Evolutionary conservation across 192 early-diverging fungal species (phyloP).

Genomic region (Phycomyces blakesleeanus): DNA sequence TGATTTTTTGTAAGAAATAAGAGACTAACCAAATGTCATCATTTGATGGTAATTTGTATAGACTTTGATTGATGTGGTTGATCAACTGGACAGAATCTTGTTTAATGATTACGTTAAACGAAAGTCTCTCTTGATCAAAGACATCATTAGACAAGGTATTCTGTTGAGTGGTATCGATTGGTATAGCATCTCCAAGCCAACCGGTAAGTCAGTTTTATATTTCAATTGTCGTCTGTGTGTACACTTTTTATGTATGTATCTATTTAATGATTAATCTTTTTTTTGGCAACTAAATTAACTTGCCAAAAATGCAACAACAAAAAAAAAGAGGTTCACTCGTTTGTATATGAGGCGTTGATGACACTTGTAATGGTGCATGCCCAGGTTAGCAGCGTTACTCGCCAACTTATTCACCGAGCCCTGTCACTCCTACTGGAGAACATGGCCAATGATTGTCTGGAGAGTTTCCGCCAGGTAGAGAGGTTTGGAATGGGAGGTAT

Average conservation of each 20-base stretch:
- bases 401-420: conserved; percentile 72
- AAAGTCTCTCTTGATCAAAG: conserved; percentile 60
- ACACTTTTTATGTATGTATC: too few species aligned
- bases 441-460: conserved; percentile 78
- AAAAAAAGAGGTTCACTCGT: conserved; percentile 75
- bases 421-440: conserved; percentile 67
- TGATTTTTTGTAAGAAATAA: too few species aligned
- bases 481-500: conserved; percentile 87
- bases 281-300: too few species aligned
- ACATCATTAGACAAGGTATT: conserved; percentile 77
- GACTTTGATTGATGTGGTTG: conserved; percentile 66
- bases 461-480: conserved; percentile 74
- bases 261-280: too few species aligned
- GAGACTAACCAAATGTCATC: too few species aligned
- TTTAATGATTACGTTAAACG: conserved; percentile 86
- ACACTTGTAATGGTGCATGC: conserved; percentile 87
- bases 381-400: conserved; percentile 79
- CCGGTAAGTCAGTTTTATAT: too few species aligned
- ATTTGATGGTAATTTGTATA: conserved; percentile 20
- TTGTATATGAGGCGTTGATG: conserved; percentile 83
- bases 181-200: conserved; percentile 67
- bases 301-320: background rate
- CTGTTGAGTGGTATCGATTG: conserved; percentile 87
- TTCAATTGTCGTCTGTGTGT: too few species aligned
- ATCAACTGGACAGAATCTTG: conserved; percentile 76